Evolutionary conservation across 2,329 filamentous ascomycete genomes (phyloP).

Genomic region (Claviceps digitariae): DNA sequence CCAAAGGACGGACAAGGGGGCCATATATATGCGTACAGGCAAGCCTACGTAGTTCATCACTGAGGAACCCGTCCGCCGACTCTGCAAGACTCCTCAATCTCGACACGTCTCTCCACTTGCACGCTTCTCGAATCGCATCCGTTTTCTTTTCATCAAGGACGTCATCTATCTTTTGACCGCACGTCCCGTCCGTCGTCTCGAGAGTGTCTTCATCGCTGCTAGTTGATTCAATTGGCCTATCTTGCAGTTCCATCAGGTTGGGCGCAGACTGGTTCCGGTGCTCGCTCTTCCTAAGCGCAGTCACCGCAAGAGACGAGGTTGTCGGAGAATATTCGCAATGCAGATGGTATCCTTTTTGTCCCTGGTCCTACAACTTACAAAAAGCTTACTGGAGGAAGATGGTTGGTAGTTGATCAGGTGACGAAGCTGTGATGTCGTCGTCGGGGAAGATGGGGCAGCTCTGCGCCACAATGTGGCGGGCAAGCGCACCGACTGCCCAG

Average conservation of each 20-base stretch:
- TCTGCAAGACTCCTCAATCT: conserved; percentile 45
- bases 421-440: neutral
- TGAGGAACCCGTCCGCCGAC: conserved; percentile 52
- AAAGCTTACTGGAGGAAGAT: neutral
- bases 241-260: conserved; percentile 8
- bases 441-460: neutral
- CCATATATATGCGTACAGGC: conserved; percentile 48
- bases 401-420: neutral
- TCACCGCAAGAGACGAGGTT: neutral
- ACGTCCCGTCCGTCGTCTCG: conserved; percentile 5
- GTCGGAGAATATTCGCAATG: neutral
- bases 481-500: neutral
- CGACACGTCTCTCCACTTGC: conserved; percentile 40
- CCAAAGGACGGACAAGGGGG: neutral
- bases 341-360: neutral
- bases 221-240: conserved; percentile 2
- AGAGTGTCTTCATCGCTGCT: conserved; percentile 1
- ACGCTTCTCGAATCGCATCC: conserved; percentile 36
- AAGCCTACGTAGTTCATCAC: conserved; percentile 52
- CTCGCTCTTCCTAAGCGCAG: neutral
- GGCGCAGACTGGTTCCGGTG: neutral
- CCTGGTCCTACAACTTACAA: neutral
- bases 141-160: neutral
- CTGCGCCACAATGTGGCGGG: conserved; percentile 1
- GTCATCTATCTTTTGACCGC: conserved; percentile 1